Base-by-base conservation (phyloP, 2,329 filamentous ascomycete species). In the Alternaria dauci region DNA sequence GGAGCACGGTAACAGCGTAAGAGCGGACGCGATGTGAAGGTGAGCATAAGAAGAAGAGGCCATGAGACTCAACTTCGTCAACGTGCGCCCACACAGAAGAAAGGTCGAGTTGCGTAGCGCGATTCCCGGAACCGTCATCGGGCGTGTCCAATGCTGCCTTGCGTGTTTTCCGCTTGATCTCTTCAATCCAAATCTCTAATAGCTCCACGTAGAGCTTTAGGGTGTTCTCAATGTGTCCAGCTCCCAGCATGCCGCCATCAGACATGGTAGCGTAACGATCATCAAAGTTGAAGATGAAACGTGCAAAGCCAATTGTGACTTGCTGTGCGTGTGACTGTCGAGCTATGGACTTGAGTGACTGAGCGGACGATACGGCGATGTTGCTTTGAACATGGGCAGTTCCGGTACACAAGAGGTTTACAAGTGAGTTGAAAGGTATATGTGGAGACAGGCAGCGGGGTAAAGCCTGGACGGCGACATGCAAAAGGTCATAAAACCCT, bases 211-310 rank as follows among this genome's bases (percentile, higher is more conserved):
- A 99, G 11, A 99, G 84, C 64, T 91, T 90, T 20, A 99, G 80
- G 0, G 95, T 99, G 68, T 90, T 97, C 76, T 99, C 95, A 58
- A 99, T 97, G 73, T 99, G 95, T 5, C 90, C 92, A 34, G 92
- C 89, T 0, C 94, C 95, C 25, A 99, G 88, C 89, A 99, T 95
- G 2, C 95, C 95, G 32, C 96, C 95, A 73, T 99, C 95, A 9
- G 94, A 97, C 89, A 98, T 97, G 32, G 95, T 98, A 1, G 94
- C 93, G 77, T 99, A 99, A 25, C 94, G 89, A 68, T 96, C 94
- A 77, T 99, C 96, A 76, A 98, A 99, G 69, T 95, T 97, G 82
- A 99, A 99, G 54, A 99, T 99, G 79, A 98, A 99, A 26, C 94
- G 87, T 38, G 95, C 92, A 79, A 99, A 99, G 0, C 95, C 94